Percentiles rank a stretch among this genome's conserved stretches.
Conservation (phyloP, 352 stramenopile species). For the Pythium pyrilobum region DNA sequence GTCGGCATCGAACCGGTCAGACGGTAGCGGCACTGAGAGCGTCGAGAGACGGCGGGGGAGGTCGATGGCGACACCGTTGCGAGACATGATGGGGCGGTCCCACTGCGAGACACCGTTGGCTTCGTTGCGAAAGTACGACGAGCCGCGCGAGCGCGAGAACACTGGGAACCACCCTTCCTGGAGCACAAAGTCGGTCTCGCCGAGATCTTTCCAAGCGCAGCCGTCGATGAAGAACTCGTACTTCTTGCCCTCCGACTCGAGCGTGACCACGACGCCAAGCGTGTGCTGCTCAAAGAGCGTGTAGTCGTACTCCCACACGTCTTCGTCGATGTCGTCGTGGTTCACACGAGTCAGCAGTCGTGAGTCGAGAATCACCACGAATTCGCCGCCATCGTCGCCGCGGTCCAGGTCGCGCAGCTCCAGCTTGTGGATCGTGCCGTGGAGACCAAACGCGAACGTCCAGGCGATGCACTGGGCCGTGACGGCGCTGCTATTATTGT, state of each 20-base stretch:
- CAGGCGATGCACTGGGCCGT: conserved; percentile 51
- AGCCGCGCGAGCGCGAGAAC: conserved; percentile 64
- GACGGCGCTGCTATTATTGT: conserved; percentile 21
- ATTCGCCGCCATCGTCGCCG: conserved; percentile 64
- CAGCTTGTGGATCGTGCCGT: conserved; percentile 71
- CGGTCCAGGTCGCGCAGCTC: conserved; percentile 62
- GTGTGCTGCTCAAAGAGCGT: conserved; percentile 66
- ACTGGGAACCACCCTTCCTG: conserved; percentile 73
- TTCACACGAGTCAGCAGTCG: conserved; percentile 46
- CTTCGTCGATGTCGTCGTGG: conserved; percentile 58
- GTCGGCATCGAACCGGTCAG: conserved; percentile 18
- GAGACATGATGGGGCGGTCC: conserved; percentile 70
- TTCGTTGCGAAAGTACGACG: conserved; percentile 75
- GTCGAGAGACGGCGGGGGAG: conserved; percentile 19
- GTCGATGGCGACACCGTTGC: conserved; percentile 30
- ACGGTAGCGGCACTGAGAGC: conserved; percentile 8
- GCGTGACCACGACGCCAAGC: conserved; percentile 55
- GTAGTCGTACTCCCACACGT: conserved; percentile 75
- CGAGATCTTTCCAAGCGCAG: conserved; percentile 61
- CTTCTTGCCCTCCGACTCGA: conserved; percentile 54
- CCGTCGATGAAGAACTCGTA: conserved; percentile 81
- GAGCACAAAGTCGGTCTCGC: conserved; percentile 79
- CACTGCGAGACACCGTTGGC: conserved; percentile 56
- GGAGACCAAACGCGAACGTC: conserved; percentile 80
- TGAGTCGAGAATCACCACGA: conserved; percentile 74